Conservation (phyloP, 2,329 filamentous ascomycete genomes). For the Septoria petroselini region DNA sequence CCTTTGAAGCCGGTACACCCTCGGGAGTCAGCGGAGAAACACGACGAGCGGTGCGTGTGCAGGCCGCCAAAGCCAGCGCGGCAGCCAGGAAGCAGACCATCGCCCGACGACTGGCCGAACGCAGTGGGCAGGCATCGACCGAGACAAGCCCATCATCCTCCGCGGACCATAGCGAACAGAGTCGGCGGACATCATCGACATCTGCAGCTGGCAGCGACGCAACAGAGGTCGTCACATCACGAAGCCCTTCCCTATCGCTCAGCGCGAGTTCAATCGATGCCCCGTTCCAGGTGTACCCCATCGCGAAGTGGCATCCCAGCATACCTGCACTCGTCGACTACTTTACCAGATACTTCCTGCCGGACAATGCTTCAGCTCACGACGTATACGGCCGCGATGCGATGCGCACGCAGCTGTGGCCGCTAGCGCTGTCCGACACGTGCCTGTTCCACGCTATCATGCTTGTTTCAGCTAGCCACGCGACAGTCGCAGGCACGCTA, state of each 20-base stretch:
- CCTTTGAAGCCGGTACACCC: conserved; percentile 25
- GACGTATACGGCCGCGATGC: conserved; percentile 19
- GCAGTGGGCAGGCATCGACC: conserved; percentile 9
- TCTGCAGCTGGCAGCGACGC: conserved; percentile 15
- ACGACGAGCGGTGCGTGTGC: conserved; percentile 25
- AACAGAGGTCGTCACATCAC: conserved; percentile 6
- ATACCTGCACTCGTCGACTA: conserved; percentile 22
- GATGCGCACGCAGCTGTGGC: conserved; percentile 23
- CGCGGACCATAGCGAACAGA: conserved; percentile 16
- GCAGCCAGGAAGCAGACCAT: conserved; percentile 25
- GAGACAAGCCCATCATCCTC: conserved; percentile 14
- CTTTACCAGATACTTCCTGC: conserved; percentile 21
- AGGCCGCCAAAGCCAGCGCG: conserved; percentile 24
- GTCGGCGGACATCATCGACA: conserved; percentile 16
- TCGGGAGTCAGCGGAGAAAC: conserved; percentile 24
- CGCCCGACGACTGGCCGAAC: conserved; percentile 19
- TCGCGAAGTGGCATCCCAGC: conserved; percentile 20
- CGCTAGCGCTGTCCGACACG: conserved; percentile 18
- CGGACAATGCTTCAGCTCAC: conserved; percentile 1
- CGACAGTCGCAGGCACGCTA: conserved; percentile 18
- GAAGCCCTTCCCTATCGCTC: conserved; percentile 14
- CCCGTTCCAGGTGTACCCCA: conserved; percentile 19
- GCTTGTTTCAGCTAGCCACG: conserved; percentile 25
- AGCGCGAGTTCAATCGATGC: conserved; percentile 16
- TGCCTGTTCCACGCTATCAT: conserved; percentile 25